phyloP scores from a whole-genome alignment of 83 land plant genomes.

The Picea mariana region DNA sequence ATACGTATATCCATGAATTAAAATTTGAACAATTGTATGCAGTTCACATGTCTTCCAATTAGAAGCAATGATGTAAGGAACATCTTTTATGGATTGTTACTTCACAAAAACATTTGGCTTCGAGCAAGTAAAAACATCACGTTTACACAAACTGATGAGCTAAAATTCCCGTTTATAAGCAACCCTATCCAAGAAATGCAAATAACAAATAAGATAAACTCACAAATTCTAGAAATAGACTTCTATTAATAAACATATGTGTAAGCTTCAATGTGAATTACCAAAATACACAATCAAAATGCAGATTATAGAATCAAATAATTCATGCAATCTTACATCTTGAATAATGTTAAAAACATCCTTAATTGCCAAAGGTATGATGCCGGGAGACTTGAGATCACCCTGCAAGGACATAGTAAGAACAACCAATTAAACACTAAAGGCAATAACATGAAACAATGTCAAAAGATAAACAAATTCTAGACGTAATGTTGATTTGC shows the following conservation, averaged over 20 bases:
- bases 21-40: too few relatives aligned
- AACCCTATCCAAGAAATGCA: background rate
- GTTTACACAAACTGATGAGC: background rate
- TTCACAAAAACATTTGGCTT: background rate
- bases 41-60: too few relatives aligned
- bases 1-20: too few relatives aligned
- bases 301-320: background rate
- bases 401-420: slow-evolving; percentile 20
- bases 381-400: slow-evolving; percentile 90
- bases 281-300: background rate
- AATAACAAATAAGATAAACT: background rate
- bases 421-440: background rate
- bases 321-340: slow-evolving; percentile 53
- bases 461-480: background rate
- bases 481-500: background rate
- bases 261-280: background rate
- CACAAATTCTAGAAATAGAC: background rate
- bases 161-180: background rate
- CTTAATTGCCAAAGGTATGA: slow-evolving; percentile 92
- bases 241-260: background rate
- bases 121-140: too few relatives aligned
- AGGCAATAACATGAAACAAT: background rate
- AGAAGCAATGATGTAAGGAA: too few relatives aligned
- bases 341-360: slow-evolving; percentile 92
- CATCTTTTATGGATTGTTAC: too few relatives aligned